These are phyloP conservation scores for Cyberlindnera galapagoensis DNA, from an alignment of 805 yeast genomes.

Conservation along the genomic window DNA sequence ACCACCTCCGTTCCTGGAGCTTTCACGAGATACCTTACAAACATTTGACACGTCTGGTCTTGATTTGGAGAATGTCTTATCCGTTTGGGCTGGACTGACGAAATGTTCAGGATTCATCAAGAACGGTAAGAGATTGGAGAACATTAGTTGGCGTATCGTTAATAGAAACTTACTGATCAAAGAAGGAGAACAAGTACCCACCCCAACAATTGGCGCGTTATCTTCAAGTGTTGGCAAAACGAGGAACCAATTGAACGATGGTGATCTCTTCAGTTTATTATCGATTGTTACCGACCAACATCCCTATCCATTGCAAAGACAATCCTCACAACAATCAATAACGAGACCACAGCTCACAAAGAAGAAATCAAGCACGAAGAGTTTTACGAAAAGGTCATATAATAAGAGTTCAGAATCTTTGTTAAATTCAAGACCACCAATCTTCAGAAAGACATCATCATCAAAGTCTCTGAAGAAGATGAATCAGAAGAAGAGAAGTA, in stretches of 20 bases:
- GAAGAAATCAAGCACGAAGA: conserved; percentile 17
- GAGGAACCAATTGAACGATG: conserved; percentile 20
- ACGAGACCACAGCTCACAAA: conserved; percentile 18
- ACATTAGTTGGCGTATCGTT: conserved; percentile 28
- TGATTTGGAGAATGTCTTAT: conserved; percentile 33
- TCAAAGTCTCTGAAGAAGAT: conserved; percentile 21
- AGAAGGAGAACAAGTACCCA: background rate
- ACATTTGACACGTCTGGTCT: conserved; percentile 23
- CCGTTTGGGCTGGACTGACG: conserved; percentile 35
- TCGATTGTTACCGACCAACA: conserved; percentile 24
- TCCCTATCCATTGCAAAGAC: conserved; percentile 5
- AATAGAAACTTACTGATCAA: conserved; percentile 21
- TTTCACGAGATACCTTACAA: conserved; percentile 22
- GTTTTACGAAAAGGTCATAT: conserved; percentile 8
- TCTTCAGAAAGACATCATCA: conserved; percentile 22
- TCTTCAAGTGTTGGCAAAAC: conserved; percentile 8
- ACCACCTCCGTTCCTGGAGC: conserved; percentile 26
- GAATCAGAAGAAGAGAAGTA: conserved; percentile 13
- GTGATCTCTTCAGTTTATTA: conserved; percentile 21
- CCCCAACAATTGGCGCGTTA: background rate
- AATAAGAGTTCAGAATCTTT: conserved; percentile 13
- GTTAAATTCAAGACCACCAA: conserved; percentile 11
- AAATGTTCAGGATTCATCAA: conserved; percentile 25
- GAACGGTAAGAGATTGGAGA: conserved; percentile 25
- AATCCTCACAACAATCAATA: too few species aligned